Evolutionary conservation across 495 filamentous ascomycete species (phyloP).

Genomic region (Trichoderma reesei): DNA sequence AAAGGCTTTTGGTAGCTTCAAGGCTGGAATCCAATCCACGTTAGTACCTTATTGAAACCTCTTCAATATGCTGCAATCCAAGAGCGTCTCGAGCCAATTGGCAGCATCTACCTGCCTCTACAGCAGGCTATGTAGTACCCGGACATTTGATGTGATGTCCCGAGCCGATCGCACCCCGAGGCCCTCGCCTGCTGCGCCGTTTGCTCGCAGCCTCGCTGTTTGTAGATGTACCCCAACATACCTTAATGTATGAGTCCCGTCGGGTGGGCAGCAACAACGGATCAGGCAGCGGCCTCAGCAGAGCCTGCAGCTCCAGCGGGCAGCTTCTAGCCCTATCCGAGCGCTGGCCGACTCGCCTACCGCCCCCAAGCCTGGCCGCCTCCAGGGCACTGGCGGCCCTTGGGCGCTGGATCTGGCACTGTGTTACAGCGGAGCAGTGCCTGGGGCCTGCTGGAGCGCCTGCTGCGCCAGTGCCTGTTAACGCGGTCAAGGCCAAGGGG

Average conservation of each 20-base stretch:
- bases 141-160: background rate
- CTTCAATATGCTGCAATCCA: background rate
- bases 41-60: no score
- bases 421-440: background rate
- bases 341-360: background rate
- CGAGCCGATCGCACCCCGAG: background rate
- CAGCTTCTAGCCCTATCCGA: slow-evolving; percentile 4
- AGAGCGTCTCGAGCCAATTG: no score
- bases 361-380: background rate
- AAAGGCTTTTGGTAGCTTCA: no score
- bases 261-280: background rate
- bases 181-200: no score
- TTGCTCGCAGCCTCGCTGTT: no score
- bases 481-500: background rate
- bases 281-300: background rate
- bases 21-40: no score
- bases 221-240: no score
- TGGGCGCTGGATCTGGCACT: background rate
- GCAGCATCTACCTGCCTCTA: no score
- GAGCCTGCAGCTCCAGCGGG: no score
- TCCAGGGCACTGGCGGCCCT: background rate
- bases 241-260: background rate
- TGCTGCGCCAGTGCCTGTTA: background rate
- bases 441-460: background rate
- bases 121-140: background rate